These are phyloP conservation scores for Neoboletus subvelutipes DNA, from an alignment of 768 basidiomycete genomes.

Conservation along the genomic window DNA sequence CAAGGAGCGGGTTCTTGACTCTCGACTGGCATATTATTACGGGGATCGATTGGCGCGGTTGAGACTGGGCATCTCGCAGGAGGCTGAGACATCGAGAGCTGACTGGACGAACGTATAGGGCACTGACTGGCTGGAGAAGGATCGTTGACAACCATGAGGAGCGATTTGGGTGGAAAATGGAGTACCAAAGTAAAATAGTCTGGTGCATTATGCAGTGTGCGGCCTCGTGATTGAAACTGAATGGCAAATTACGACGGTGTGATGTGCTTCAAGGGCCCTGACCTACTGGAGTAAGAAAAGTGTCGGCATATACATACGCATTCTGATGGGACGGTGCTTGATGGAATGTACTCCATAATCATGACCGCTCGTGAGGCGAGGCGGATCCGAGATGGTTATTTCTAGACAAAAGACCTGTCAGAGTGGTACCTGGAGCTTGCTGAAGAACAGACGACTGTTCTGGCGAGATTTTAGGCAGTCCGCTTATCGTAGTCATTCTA, in stretches of 20 bases:
- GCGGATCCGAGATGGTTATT: background rate
- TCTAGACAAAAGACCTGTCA: too few species aligned
- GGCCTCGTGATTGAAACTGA: background rate
- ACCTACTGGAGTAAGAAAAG: background rate
- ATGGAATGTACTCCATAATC: background rate
- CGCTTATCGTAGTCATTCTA: too few species aligned
- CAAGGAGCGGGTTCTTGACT: constrained; percentile 4
- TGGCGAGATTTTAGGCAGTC: too few species aligned
- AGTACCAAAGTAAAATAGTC: background rate
- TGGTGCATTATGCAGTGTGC: background rate
- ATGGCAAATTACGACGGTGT: background rate
- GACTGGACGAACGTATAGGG: background rate
- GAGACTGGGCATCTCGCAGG: constrained; percentile 9
- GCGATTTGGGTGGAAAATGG: background rate
- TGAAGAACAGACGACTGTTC: too few species aligned
- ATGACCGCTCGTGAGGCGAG: background rate
- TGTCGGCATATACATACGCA: background rate
- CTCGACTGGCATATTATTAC: constrained; percentile 16
- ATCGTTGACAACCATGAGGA: background rate
- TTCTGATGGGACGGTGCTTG: background rate
- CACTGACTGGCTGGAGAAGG: background rate
- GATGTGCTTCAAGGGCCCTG: background rate
- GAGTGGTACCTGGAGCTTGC: too few species aligned
- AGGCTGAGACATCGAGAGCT: background rate
- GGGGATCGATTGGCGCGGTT: background rate